Evolutionary conservation across 768 basidiomycete genomes (phyloP).

Genomic region (Flagelloscypha sp.): DNA sequence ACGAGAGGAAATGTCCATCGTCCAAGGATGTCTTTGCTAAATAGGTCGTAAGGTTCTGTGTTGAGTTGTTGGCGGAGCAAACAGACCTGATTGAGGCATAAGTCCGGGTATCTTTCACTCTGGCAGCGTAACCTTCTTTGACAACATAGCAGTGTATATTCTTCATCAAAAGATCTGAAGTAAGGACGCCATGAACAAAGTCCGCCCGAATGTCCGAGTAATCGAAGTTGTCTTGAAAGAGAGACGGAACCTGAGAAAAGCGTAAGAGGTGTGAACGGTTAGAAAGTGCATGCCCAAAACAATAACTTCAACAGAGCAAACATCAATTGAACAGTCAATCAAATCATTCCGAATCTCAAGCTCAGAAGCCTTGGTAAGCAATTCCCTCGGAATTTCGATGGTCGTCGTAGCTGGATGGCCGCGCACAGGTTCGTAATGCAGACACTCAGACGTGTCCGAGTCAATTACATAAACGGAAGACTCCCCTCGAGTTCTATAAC

Average conservation of each 20-base stretch:
- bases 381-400: conserved; percentile 69
- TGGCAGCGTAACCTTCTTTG: conserved; percentile 84
- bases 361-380: conserved; percentile 64
- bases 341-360: conserved; percentile 84
- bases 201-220: conserved; percentile 87
- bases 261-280: conserved; percentile 3
- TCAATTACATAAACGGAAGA: conserved; percentile 76
- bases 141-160: conserved; percentile 88
- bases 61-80: conserved; percentile 5
- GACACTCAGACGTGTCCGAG: conserved; percentile 64
- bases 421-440: conserved; percentile 75
- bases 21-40: conserved; percentile 84
- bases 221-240: conserved; percentile 99
- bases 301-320: conserved; percentile 85
- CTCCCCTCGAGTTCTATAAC: conserved; percentile 56
- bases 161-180: conserved; percentile 90
- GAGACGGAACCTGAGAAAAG: conserved; percentile 67
- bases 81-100: conserved; percentile 83
- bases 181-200: conserved; percentile 91
- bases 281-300: not conserved
- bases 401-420: conserved; percentile 58
- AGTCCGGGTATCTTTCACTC: conserved; percentile 87
- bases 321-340: conserved; percentile 82
- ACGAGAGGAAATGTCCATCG: conserved; percentile 95
- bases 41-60: too few relatives aligned